Evolutionary conservation across 2,329 filamentous ascomycete species (phyloP), one percentile per base, ranked within the genome.

Genomic region (Nothopassalora personata): DNA sequence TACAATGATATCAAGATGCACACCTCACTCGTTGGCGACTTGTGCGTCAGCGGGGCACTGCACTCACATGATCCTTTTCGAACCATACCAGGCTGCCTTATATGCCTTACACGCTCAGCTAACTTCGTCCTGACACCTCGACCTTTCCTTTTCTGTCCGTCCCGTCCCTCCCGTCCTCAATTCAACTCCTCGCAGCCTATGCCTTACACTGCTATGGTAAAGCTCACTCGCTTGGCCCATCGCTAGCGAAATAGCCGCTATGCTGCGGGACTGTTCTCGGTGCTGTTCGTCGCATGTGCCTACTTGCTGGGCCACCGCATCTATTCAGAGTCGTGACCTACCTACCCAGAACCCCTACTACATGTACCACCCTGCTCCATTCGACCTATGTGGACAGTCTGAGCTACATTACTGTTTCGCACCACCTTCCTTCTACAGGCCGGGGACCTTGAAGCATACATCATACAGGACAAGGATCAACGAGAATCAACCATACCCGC

Each of bases 81-180:
- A 53, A 36, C 27, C 50, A 53, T 13, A 53, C 50, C 50, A 53
- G 50, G 50, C 50, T 36, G 50, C 50, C 50, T 53, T 36, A 53
- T 36, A 10, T 23, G 39, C 39, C 39, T 43, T 43, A 43, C 39
- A 43, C 31, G 9, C n/a, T 23, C 50, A 53, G 36, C 31, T 36
- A 53, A 33, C n/a, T 53, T 39, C 30, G 27, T n/a, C n/a, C 50
- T 39, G 11, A 39, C 18, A 18, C 13, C 18, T 43, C 18, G 13
- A 18, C 39, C n/a, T 18, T n/a, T 43, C 39, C 39, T 18, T 15
- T n/a, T 43, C n/a, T n/a, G 39, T 53, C n/a, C n/a, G 7, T 53
- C 31, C 30, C 31, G 31, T 36, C 27, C 33, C 50, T 36, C 50
- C 18, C 50, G n/a, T 33, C 18, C 18, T 53, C 30, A 1, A 1